Base-by-base conservation (phyloP, 331 rosid genomes). In the Rhamnella rubrinervis region DNA sequence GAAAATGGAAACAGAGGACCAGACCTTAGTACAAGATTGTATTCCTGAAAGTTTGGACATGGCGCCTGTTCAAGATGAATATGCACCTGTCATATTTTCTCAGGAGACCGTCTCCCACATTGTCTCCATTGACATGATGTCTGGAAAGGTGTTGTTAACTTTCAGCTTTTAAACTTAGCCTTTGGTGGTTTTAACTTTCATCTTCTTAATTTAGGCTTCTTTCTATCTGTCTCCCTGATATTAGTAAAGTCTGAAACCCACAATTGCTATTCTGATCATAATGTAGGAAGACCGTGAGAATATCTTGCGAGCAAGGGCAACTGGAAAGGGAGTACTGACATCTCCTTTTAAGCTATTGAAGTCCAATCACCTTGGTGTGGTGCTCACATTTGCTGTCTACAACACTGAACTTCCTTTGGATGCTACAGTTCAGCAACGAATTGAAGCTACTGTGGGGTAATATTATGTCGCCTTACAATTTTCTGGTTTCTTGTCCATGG, bases 91-190 rank as follows among this genome's bases (percentile, higher is more conserved):
- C 35, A 91, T 91, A 76, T 91, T 93, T 84, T 92, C 98, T 72
- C 98, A 91, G 83, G 98, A 88, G 84, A 91, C 98, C 26, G 98
- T 93, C 76, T 87, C 98, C 61, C 98, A 93, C 82, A 93, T 93
- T 80, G 97, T 93, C 71, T 93, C 98, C 39, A 93, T 93, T 65
- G 97, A 91, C 85, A 93, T 93, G 98, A 93, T 93, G 98, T 93
- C 98, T 8, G 98, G 98, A 78, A 93, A 90, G 98, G 98, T 93
- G 68, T 37, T 66, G 49, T 73, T 71, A 59, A 49, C 74, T 61
- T 69, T 68, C 38, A 16, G 21, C 38, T 38, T 47, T 17, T 21
- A 44, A 56, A 15, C 28, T 55, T 51, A 12, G 12, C 15, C 55
- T 21, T 56, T 23, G 98, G 98, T 93, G 68, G 28, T 66, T 44